Conservation (phyloP, 208 protist species). For the Eutreptiella sp. region DNA sequence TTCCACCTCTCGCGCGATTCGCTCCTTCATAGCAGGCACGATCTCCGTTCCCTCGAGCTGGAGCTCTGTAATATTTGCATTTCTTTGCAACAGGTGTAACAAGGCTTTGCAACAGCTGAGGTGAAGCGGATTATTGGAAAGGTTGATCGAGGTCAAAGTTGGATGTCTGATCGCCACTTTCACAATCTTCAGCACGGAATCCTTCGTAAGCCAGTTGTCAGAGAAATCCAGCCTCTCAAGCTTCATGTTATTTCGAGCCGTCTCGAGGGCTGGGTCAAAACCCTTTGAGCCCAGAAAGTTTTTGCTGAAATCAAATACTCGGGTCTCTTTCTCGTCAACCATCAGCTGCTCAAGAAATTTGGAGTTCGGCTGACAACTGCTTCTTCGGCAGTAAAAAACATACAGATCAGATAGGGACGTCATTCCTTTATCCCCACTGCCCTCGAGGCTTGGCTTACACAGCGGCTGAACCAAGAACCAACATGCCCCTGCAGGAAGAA, state of each 20-base stretch:
- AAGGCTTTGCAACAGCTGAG: conserved; percentile 52
- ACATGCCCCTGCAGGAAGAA: no score
- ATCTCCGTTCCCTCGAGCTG: conserved; percentile 52
- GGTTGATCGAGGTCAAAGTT: conserved; percentile 41
- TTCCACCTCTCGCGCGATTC: conserved; percentile 30
- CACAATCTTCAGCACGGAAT: conserved; percentile 62
- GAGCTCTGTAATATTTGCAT: conserved; percentile 46
- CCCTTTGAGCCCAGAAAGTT: conserved; percentile 74
- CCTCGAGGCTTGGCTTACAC: no score
- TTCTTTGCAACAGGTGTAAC: conserved; percentile 54
- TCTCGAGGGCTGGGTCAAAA: conserved; percentile 62
- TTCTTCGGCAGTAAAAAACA: conserved; percentile 64
- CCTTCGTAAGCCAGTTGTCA: conserved; percentile 59
- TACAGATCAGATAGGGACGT: conserved; percentile 66
- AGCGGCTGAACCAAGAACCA: no score
- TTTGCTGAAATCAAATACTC: conserved; percentile 58
- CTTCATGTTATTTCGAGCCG: conserved; percentile 66
- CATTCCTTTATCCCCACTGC: no score
- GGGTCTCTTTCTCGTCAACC: no score
- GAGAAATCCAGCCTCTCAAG: conserved; percentile 57
- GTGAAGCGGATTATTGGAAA: conserved; percentile 57
- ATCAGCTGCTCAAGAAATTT: conserved; percentile 51
- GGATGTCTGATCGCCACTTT: conserved; percentile 69
- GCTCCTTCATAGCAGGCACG: conserved; percentile 32
- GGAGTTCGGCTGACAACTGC: conserved; percentile 60